Base-by-base conservation (phyloP, 2,329 filamentous ascomycete species). In the Kalaharituber pfeilii region DNA sequence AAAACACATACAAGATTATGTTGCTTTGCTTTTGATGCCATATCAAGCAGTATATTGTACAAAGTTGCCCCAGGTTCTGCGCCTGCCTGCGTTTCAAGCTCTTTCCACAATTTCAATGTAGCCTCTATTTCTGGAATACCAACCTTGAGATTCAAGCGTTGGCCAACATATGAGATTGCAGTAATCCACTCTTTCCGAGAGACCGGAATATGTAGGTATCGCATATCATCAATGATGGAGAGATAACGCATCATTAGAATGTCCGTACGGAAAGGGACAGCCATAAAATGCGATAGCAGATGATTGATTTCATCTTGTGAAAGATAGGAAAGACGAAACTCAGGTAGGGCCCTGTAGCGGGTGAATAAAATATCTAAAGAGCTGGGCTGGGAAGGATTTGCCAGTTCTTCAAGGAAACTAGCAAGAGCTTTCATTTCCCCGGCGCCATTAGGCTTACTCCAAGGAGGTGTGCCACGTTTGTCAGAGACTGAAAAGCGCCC, bases 41-140 rank as follows among this genome's bases (percentile, higher is more conserved):
- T 77, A 65, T 95, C 84, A 62, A 94, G 95, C 11, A 98, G 75
- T 49, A 95, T 83, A 65, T 91, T 94, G 68, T 98, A 93, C 0
- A 89, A 94, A n/a, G 87, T 81, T 50, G 79, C 74, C 62, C 83
- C 84, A 30, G 77, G 81, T 60, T 71, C 70, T 13, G 86, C 67
- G 1, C 77, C 75, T 1, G 80, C 80, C 3, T 78, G 70, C 49
- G 77, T 74, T 67, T 98, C 91, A 87, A 96, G 96, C 63, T 91
- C 80, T 60, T 78, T 80, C 88, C 89, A 98, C 24, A 93, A 69
- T 49, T 79, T 76, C 47, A 98, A 72, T 0, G 85, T 81, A 4
- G 78, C 75, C 67, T 84, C 72, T 44, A 85, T 68, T 66, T 87
- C 75, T 39, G 74, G 42, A 22, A 47, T 15, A 4, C 42, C 42